Base-by-base conservation (phyloP, 2,329 filamentous ascomycete species). In the Allantophomopsis lycopodina region DNA sequence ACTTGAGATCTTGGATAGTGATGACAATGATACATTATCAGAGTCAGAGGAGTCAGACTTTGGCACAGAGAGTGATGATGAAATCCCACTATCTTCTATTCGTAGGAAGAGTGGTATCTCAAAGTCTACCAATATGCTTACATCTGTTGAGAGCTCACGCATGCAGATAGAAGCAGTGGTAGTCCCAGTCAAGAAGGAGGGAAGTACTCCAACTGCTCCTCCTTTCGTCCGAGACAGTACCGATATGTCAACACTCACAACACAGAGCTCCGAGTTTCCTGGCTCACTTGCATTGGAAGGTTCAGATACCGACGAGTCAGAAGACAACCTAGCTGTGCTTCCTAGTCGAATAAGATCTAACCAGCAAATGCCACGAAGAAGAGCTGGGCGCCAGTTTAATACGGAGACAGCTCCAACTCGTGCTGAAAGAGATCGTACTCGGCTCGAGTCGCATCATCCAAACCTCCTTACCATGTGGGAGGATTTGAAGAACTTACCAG, bases 391-490 rank as follows among this genome's bases (percentile, higher is more conserved):
- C 12, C 39, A 37, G 7, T 40, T 49, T 31, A 47, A 15, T 47
- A 47, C 33, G 34, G 23, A 65, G 60, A 15, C 61, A 52, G 4
- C 64, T 53, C 45, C 23, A 17, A 50, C 53, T 38, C 51, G 61
- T 32, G 48, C 51, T 21, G 53, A 55, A 46, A 61, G 52, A 28
- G 66, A 83, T 59, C 74, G 86, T 38, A 61, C 65, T 40, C 79
- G 79, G 45, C 73, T 94, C 2, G 84, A 88, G 49, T 58, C 62
- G 15, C 67, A 82, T 38, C 91, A 98, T 55, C 88, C 89, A 1
- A 72, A 78, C 40, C 71, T 98, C 32, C 65, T 62, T 34, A 84
- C 78, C 0, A 93, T 96, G 84, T 98, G 91, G 91, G 59, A 72
- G 3, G 74, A 83, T 17, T 64, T 96, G 2, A 66, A 80, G 55